phyloP scores from a whole-genome alignment of 1,284 basidiomycete species.

The Malassezia globosa region DNA sequence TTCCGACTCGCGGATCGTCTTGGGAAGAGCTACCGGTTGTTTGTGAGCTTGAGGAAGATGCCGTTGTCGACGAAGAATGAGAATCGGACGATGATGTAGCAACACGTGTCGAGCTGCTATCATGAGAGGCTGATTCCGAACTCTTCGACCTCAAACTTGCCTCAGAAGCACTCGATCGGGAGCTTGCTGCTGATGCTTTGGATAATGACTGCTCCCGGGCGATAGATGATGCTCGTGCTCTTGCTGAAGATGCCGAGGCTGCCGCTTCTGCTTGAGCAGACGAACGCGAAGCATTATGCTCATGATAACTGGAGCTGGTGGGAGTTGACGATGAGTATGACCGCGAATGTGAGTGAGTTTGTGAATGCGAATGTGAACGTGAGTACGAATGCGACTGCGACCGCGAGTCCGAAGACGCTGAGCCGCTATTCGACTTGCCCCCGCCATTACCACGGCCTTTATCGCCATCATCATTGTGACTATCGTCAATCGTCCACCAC shows the following conservation, averaged over 20 bases:
- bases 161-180: not conserved
- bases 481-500: conserved; percentile 23
- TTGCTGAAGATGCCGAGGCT: conserved; percentile 16
- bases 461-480: conserved; percentile 16
- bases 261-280: conserved; percentile 24
- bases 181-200: conserved; percentile 1
- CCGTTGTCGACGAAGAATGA: not conserved
- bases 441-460: conserved; percentile 13
- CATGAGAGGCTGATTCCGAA: not conserved
- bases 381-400: conserved; percentile 8
- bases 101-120: not conserved
- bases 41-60: not conserved
- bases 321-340: conserved; percentile 15
- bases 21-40: too few species aligned
- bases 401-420: not conserved
- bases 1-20: conserved; percentile 17
- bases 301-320: conserved; percentile 18
- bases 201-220: conserved; percentile 8
- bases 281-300: conserved; percentile 21
- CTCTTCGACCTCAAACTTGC: not conserved
- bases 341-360: not conserved
- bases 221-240: conserved; percentile 20
- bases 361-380: not conserved
- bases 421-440: not conserved
- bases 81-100: not conserved